Evolutionary conservation across 352 stramenopile genomes (phyloP), one percentile per base, ranked within the genome.

Genomic region (Globisporangium paroecandrum): DNA sequence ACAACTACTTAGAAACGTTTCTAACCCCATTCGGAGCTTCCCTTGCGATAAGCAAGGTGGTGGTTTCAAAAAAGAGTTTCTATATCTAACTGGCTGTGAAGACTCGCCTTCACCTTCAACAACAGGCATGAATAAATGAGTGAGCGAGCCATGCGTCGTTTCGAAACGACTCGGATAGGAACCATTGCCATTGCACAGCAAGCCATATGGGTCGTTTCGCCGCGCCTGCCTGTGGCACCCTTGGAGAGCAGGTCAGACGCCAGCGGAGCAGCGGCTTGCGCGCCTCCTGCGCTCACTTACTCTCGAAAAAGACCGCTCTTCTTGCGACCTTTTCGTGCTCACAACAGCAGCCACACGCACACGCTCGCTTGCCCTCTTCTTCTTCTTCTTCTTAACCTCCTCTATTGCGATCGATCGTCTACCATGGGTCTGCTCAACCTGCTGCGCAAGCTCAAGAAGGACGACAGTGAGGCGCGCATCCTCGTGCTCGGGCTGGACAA

Each of bases 401-500:
- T 38, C 20, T 49, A 58, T 43, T 67, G 13, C 56, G n/a, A 49
- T 18, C 56, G 10, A 49, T 18, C 56, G 10, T 49, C 22, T 64
- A 74, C 25, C 58, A 98, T 98, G 95, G 93, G 93, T 24, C 85
- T 98, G 22, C 75, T 98, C 62, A 97, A 90, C 61, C 85, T 98
- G 62, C 78, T 99, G 47, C 89, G 95, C 38, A 99, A 99, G 83
- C 89, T 99, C 61, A 98, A 98, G 83, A 96, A 95, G 70, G 87
- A 91, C 59, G 94, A 98, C 71, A 93, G 95, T 67, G 96, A 98
- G 74, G 92, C 93, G 43, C 85, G 95, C 57, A 95, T 99, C 71
- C 83, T 99, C 47, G 94, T 99, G 57, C 82, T 98, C 24, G 95
- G 95, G 13, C 83, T 99, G 25, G 96, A 99, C 82, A 99, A 99